Conservation (phyloP, 371 early-diverging fungal species). For the Rhizopus delemar region DNA sequence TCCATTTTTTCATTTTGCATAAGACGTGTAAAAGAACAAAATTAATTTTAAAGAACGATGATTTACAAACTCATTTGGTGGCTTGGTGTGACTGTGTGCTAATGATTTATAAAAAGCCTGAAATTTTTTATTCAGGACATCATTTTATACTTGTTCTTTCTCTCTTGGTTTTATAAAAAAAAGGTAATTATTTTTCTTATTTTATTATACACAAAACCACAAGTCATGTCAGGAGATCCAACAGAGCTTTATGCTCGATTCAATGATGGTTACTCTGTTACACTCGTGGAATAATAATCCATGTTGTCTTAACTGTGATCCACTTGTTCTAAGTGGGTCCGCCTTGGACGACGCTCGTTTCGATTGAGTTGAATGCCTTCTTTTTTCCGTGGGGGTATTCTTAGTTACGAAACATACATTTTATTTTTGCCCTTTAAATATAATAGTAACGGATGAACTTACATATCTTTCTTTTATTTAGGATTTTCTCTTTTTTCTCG, state of each 20-base stretch:
- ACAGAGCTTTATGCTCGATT: constrained; percentile 21
- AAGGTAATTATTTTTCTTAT: constrained; percentile 18
- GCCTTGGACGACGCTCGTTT: constrained; percentile 27
- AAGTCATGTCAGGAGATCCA: constrained; percentile 38
- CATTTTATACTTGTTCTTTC: neutral
- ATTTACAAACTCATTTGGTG: constrained; percentile 7
- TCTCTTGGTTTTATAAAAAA: neutral
- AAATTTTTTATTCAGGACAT: neutral
- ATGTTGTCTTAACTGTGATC: constrained; percentile 29
- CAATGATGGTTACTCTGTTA: constrained; percentile 38
- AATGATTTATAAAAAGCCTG: neutral
- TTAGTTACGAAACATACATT: constrained; percentile 29
- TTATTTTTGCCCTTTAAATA: neutral
- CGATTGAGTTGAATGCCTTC: constrained; percentile 37
- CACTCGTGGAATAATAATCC: constrained; percentile 36
- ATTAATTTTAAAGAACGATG: constrained; percentile 1
- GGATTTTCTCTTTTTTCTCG: too few species aligned
- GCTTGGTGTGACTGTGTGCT: constrained; percentile 13
- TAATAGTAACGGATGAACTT: neutral
- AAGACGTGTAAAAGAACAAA: neutral
- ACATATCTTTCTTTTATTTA: too few species aligned
- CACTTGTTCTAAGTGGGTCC: constrained; percentile 35
- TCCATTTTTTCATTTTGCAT: constrained; percentile 2
- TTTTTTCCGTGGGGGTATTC: constrained; percentile 16
- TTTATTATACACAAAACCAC: constrained; percentile 21